Base-by-base conservation (phyloP, 129 eudicot genomes). In the Ambrosia trifida region DNA sequence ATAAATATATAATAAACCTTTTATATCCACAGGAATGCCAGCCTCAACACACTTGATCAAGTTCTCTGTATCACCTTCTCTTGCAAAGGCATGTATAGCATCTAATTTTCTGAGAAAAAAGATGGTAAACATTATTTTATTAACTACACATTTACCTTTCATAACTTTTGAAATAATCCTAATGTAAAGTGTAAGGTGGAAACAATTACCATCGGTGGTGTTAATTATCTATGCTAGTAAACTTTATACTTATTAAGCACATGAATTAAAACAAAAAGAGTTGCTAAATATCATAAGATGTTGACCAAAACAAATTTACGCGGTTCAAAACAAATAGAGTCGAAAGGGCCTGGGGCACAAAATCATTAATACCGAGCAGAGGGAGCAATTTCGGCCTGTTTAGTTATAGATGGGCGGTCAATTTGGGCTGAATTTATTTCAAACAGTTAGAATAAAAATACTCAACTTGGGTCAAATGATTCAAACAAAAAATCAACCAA, bases 21-120 rank as follows among this genome's bases (percentile, higher is more conserved):
- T 91, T 40, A 79, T 44, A 75, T 91, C 79, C 66, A 88, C 85
- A 2, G 93, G 66, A 38, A 91, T 84, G 56, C 96, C 97, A 86
- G 84, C 80, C 68, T 86, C 96, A 57, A 91, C 79, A 81, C 96
- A 86, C 74, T 88, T 88, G 53, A 80, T 77, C 85, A 91, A 76
- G 81, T 88, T 88, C 50, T 84, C 93, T 54, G 79, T 79, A 73
- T 91, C 97, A 46, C 97, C 97, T 86, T 91, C 97, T 80, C 97
- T 87, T 64, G 97, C 96, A 78, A 88, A 91, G 44, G 82, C 88
- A 84, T 91, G 97, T 56, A 91, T 80, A 5, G 88, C 97, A 83
- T 91, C 97, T 88, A 91, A 51, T 76, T 91, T 84, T 85, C 97
- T 91, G 85, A 30, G 77, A 74, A 75, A 13, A 56, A 72, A 70